Evolutionary conservation across 306 rosid genomes (phyloP), one percentile per base, ranked within the genome.

Genomic region (Cicer arietinum): DNA sequence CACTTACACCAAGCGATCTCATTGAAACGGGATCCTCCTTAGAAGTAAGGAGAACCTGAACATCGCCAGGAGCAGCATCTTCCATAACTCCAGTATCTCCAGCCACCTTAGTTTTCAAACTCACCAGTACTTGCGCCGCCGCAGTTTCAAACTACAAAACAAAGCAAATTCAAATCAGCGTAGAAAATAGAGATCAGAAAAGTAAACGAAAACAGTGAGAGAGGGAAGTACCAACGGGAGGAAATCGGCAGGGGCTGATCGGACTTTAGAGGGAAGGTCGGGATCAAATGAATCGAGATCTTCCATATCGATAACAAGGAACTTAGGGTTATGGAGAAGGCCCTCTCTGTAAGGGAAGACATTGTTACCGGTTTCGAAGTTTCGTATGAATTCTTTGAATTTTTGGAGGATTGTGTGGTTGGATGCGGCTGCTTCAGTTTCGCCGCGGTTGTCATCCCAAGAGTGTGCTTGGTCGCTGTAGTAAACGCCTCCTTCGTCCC

Each of bases 401-500:
- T 94, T 94, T 79, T 83, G 97, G 63, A 90, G 88, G 51, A 88
- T 81, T 3, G 97, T 74, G 82, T 94, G 93, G 75, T 89, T 86
- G 69, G 87, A 84, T 40, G 86, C 85, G 18, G 80, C 57, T 51
- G 82, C 80, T 17, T 70, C 85, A 2, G 75, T 18, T 22, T 80
- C 90, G 44, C 83, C 79, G 20, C 75, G 87, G 10, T 85, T 84
- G 60, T 81, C 90, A 2, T 93, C 96, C 76, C 89, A 90, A 2
- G 96, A 90, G 81, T 90, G 91, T 2, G 99, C 96, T 82, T 92
- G 99, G 78, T 94, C 99, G 76, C 96, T 94, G 86, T 94, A 94
- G 88, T 82, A 92, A 51, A 94, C 77, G 11, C 90, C 99, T 65
- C 99, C 99, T 71, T 94, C 99, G 78, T 94, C 99, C 99, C 99